A percentile compares a stretch with the other conserved stretches of the same genome.
These are phyloP conservation scores for Cicer yamashitae DNA, from an alignment of 306 rosid genomes.

Conservation along the genomic window DNA sequence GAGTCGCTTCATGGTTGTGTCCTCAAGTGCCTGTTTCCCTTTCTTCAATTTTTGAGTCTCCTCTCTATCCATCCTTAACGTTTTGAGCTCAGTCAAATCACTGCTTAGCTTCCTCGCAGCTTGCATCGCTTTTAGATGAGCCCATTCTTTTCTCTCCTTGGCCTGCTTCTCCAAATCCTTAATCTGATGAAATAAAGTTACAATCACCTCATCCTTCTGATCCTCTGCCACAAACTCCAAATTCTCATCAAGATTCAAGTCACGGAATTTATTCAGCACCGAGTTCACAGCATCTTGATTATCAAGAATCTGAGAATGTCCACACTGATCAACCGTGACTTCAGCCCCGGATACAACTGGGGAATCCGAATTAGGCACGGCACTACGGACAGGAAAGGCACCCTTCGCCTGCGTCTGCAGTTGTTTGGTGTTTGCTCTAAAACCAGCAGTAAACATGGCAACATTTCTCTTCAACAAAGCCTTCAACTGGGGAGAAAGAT, in stretches of 20 bases:
- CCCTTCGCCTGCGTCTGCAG: slow-evolving; percentile 51
- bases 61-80: slow-evolving; percentile 88
- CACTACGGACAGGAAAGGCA: slow-evolving; percentile 35
- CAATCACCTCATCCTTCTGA: slow-evolving; percentile 87
- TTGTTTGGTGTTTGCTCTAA: slow-evolving; percentile 78
- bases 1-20: slow-evolving; percentile 87
- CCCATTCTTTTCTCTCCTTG: slow-evolving; percentile 90
- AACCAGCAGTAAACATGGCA: slow-evolving; percentile 94
- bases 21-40: slow-evolving; percentile 87
- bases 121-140: slow-evolving; percentile 95
- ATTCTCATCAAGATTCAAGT: slow-evolving; percentile 85
- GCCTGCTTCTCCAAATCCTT: slow-evolving; percentile 91
- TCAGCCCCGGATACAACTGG: slow-evolving; percentile 54
- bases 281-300: slow-evolving; percentile 76
- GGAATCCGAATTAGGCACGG: slow-evolving; percentile 52
- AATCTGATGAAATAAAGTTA: slow-evolving; percentile 73
- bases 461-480: slow-evolving; percentile 82
- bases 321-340: slow-evolving; percentile 54
- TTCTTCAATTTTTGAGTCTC: slow-evolving; percentile 92
- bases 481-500: slow-evolving; percentile 91
- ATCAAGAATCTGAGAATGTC: slow-evolving; percentile 57
- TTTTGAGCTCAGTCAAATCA: slow-evolving; percentile 87
- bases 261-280: slow-evolving; percentile 81
- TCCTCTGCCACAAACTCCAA: slow-evolving; percentile 79
- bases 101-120: slow-evolving; percentile 85